phyloP scores from a whole-genome alignment of 148 eudicot species.

The Amaranthus hypochondriacus region DNA sequence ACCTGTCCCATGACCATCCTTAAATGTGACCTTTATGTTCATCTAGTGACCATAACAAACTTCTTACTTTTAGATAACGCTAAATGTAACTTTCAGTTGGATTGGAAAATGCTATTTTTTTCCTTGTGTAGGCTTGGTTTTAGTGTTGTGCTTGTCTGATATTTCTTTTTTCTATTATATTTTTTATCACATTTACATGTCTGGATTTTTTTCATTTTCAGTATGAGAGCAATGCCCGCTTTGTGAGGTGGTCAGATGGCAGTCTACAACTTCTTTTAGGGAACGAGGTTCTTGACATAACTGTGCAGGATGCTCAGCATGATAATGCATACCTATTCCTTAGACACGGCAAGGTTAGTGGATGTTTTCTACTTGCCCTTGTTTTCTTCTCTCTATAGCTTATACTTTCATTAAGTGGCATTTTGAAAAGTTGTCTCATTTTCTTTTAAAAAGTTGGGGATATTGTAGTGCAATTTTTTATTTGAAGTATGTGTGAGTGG shows the following conservation, averaged over 20 bases:
- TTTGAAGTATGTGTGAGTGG: background rate
- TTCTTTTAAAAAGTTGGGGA: background rate
- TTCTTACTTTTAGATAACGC: background rate
- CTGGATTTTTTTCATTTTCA: slow-evolving; percentile 25
- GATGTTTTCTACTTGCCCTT: background rate
- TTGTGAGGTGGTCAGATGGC: slow-evolving; percentile 98
- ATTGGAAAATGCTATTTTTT: background rate
- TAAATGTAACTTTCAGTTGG: background rate
- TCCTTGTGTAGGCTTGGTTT: background rate
- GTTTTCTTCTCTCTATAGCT: background rate
- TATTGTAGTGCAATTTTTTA: background rate
- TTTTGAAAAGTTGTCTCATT: background rate
- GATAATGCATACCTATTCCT: slow-evolving; percentile 88
- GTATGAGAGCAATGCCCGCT: slow-evolving; percentile 97
- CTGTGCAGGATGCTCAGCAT: slow-evolving; percentile 94
- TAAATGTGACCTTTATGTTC: too few relatives aligned
- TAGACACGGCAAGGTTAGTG: slow-evolving; percentile 79
- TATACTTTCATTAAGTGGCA: background rate
- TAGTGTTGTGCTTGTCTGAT: background rate
- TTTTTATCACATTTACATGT: background rate
- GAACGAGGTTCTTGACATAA: slow-evolving; percentile 96
- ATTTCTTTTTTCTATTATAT: background rate
- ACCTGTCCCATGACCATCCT: too few relatives aligned
- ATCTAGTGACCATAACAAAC: too few relatives aligned
- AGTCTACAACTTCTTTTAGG: slow-evolving; percentile 85